These are phyloP conservation scores for Huntiella omanensis DNA, from an alignment of 2,329 filamentous ascomycete species.

Conservation along the genomic window DNA sequence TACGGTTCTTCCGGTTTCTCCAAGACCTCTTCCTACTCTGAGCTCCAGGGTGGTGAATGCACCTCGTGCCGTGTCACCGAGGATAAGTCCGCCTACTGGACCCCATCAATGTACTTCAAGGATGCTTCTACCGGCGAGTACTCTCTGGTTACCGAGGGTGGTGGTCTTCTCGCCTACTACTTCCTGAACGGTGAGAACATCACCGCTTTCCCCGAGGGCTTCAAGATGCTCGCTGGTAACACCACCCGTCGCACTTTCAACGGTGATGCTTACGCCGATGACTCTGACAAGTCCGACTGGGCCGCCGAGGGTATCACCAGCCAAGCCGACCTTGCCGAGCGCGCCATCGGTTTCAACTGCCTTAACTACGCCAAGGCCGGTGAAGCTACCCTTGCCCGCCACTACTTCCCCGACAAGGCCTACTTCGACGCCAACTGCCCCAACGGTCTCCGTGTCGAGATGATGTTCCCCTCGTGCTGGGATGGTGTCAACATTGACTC, in stretches of 20 bases:
- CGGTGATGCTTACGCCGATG: constrained; percentile 44
- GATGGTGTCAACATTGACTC: constrained; percentile 47
- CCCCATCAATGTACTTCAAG: constrained; percentile 60
- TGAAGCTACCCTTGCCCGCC: constrained; percentile 63
- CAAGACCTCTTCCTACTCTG: constrained; percentile 32
- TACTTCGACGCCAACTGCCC: constrained; percentile 65
- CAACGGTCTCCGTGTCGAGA: constrained; percentile 65
- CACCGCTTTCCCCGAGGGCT: constrained; percentile 54
- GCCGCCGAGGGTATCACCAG: constrained; percentile 36
- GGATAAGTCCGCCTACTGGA: constrained; percentile 83
- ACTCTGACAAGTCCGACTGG: constrained; percentile 54
- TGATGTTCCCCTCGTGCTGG: constrained; percentile 85
- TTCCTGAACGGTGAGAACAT: constrained; percentile 49
- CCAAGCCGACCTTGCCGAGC: constrained; percentile 54
- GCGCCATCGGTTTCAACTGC: constrained; percentile 88
- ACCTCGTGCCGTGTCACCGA: constrained; percentile 64
- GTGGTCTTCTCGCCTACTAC: constrained; percentile 84
- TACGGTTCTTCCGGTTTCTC: constrained; percentile 37
- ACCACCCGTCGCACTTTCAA: constrained; percentile 49
- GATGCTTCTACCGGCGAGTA: constrained; percentile 43
- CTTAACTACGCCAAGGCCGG: constrained; percentile 52
- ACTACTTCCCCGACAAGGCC: constrained; percentile 60
- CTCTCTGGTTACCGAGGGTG: constrained; percentile 52
- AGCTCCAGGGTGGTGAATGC: constrained; percentile 45
- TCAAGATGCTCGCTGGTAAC: constrained; percentile 69